Evolutionary conservation across 2,329 filamentous ascomycete genomes (phyloP).

Genomic region (Zelopaecilomyces penicillatus): DNA sequence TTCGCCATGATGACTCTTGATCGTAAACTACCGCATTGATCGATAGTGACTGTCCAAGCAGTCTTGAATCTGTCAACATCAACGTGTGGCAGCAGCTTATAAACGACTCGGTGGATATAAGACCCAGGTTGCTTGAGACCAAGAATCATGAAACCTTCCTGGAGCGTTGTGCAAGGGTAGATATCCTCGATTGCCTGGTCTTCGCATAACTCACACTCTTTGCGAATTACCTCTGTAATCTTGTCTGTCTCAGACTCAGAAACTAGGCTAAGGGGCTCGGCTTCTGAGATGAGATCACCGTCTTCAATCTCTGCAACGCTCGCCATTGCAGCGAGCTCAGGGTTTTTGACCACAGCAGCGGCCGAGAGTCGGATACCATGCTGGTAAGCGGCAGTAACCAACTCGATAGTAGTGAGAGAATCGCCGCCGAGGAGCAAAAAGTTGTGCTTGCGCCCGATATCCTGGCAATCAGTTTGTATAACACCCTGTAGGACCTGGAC

Average conservation of each 20-base stretch:
- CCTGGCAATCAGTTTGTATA: not conserved
- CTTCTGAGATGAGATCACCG: not conserved
- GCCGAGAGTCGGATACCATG: slow-evolving; percentile 3
- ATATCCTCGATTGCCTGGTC: no score
- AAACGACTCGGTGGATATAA: no score
- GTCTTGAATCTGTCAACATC: no score
- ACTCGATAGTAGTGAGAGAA: slow-evolving; percentile 5
- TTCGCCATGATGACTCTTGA: not conserved
- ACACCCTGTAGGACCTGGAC: not conserved
- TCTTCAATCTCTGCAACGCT: slow-evolving; percentile 2
- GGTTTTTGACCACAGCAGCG: not conserved
- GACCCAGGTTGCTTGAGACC: no score
- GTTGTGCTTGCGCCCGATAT: slow-evolving; percentile 6
- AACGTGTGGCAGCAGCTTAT: no score
- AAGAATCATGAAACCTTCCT: no score
- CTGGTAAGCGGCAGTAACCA: slow-evolving; percentile 6
- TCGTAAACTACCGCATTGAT: no score
- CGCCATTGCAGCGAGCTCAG: slow-evolving; percentile 3
- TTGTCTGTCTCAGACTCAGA: not conserved
- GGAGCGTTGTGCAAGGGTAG: no score
- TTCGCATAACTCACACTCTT: slow-evolving; percentile 1
- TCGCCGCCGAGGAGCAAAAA: slow-evolving; percentile 7
- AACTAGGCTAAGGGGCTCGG: slow-evolving; percentile 1
- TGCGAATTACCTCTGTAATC: not conserved
- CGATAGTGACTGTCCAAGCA: no score